Conservation (phyloP, 73 alveolate genomes). For the Paramecium caudatum region DNA sequence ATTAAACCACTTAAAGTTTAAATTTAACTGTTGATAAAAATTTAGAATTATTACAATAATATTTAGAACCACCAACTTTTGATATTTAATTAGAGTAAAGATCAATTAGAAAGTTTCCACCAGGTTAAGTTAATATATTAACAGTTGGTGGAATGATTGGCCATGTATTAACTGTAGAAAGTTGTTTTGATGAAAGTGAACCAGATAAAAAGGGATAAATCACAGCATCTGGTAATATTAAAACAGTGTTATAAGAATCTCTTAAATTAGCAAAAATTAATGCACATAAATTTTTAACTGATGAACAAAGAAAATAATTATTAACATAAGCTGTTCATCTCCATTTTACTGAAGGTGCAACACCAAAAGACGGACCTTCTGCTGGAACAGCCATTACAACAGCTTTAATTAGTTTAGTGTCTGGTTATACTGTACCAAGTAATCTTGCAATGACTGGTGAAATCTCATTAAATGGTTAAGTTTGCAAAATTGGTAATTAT, state of each 20-base stretch:
- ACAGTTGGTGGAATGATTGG: constrained; percentile 76
- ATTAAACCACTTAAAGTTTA: neutral
- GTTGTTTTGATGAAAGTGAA: constrained; percentile 70
- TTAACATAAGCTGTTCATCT: constrained; percentile 79
- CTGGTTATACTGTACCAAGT: constrained; percentile 77
- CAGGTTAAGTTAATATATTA: constrained; percentile 68
- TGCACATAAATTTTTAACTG: constrained; percentile 79
- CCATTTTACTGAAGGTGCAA: constrained; percentile 90
- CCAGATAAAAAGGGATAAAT: constrained; percentile 75
- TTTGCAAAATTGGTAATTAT: constrained; percentile 82
- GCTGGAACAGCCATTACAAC: constrained; percentile 89
- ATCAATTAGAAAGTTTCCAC: constrained; percentile 57
- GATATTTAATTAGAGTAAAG: constrained; percentile 70
- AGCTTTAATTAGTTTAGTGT: constrained; percentile 81
- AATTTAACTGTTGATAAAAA: constrained; percentile 48
- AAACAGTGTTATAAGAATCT: constrained; percentile 85
- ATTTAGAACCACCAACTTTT: constrained; percentile 69
- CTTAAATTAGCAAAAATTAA: constrained; percentile 87
- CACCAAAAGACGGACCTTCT: constrained; percentile 92
- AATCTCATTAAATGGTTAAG: constrained; percentile 86
- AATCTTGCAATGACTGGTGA: constrained; percentile 91
- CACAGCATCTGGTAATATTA: constrained; percentile 87
- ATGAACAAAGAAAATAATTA: constrained; percentile 58
- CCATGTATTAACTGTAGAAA: constrained; percentile 63
- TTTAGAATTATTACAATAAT: constrained; percentile 54